phyloP scores from a whole-genome alignment of 1,284 basidiomycete species.

The Apiotrichum gamsii region DNA sequence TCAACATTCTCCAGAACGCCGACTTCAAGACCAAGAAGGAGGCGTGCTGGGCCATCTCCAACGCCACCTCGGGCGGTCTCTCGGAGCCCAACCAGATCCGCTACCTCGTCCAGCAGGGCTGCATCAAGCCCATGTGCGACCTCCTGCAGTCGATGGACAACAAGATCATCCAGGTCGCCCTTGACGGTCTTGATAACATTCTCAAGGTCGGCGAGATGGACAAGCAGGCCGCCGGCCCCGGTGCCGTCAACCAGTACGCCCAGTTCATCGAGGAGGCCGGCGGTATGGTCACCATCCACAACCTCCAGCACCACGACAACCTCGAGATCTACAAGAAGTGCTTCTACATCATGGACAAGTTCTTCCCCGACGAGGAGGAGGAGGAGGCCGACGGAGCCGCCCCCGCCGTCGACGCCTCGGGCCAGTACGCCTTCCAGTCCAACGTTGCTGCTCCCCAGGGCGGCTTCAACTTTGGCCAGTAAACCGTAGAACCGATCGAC shows the following conservation, averaged over 20 bases:
- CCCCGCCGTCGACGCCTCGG: slow-evolving; percentile 76
- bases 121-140: slow-evolving; percentile 98
- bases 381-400: slow-evolving; percentile 62
- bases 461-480: slow-evolving; percentile 71
- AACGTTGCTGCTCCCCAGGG: slow-evolving; percentile 77
- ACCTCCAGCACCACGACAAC: slow-evolving; percentile 98
- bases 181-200: slow-evolving; percentile 98
- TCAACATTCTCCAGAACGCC: slow-evolving; percentile 94
- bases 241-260: slow-evolving; percentile 87
- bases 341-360: slow-evolving; percentile 95
- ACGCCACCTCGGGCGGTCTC: slow-evolving; percentile 95
- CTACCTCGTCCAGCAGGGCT: slow-evolving; percentile 94
- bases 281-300: slow-evolving; percentile 97
- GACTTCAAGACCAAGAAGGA: slow-evolving; percentile 99
- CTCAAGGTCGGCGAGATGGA: slow-evolving; percentile 97
- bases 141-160: slow-evolving; percentile 97
- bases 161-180: slow-evolving; percentile 92
- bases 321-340: slow-evolving; percentile 99
- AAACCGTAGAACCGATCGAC: too few relatives aligned
- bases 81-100: slow-evolving; percentile 97
- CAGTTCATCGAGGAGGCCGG: slow-evolving; percentile 94
- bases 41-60: slow-evolving; percentile 99
- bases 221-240: slow-evolving; percentile 74
- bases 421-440: slow-evolving; percentile 71
- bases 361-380: slow-evolving; percentile 50